Conservation (phyloP, 371 early-diverging fungal species). For the Quaeritorhiza haematococci region DNA sequence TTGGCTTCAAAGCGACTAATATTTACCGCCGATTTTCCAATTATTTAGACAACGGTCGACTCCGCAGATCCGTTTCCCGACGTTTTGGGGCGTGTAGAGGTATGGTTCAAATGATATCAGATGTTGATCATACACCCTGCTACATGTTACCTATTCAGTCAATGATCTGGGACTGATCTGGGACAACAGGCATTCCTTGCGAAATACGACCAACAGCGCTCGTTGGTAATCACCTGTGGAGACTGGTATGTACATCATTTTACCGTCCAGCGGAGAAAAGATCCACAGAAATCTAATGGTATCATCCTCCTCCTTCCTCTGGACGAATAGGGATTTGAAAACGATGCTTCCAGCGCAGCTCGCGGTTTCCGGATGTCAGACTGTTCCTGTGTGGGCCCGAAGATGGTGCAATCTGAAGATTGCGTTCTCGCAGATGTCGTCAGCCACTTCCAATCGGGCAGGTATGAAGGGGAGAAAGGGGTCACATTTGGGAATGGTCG, state of each 20-base stretch:
- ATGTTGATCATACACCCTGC: no score
- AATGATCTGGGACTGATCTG: no score
- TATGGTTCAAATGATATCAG: conserved; percentile 26
- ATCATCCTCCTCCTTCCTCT: no score
- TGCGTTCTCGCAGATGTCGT: conserved; percentile 10
- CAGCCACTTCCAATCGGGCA: conserved; percentile 25
- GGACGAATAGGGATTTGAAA: conserved; percentile 8
- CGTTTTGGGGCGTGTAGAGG: conserved; percentile 40
- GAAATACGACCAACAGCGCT: not conserved
- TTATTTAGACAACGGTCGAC: conserved; percentile 52
- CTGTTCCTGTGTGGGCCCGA: not conserved
- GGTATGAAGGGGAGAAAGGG: no score
- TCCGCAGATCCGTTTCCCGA: conserved; percentile 58
- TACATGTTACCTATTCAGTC: no score
- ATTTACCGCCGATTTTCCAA: not conserved
- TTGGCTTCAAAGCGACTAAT: no score
- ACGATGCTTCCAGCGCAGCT: not conserved
- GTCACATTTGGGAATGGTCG: conserved; percentile 33
- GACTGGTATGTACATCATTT: conserved; percentile 80
- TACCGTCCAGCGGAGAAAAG: conserved; percentile 47
- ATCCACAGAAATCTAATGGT: conserved; percentile 49
- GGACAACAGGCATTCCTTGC: not conserved
- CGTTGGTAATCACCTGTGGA: conserved; percentile 53
- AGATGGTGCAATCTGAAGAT: not conserved
- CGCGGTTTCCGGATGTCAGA: not conserved